Evolutionary conservation across 2,329 filamentous ascomycete genomes (phyloP), one percentile per base, ranked within the genome.

Genomic region (Sarocladiaceae sp.): DNA sequence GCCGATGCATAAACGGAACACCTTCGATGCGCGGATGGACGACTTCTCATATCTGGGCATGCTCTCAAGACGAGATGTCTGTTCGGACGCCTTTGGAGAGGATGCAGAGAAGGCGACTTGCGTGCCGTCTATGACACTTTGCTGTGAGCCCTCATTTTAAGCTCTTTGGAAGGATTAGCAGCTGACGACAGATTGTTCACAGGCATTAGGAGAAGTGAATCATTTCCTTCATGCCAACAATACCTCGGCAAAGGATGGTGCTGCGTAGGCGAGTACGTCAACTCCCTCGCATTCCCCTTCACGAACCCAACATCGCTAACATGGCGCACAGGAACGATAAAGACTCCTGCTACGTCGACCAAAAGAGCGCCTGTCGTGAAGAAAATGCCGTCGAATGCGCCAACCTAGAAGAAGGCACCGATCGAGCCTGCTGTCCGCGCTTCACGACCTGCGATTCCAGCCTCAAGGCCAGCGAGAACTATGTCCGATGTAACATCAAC

Each of bases 401-500:
- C 23, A 55, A 51, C 11, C 50, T 57, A 4, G 13, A 20, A 18
- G 25, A 39, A 5, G 55, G 54, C n/a, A 53, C 52, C 18, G 18
- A 33, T 15, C 37, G 49, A 25, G 56, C 57, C 2, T 55, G 54
- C 17, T 59, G 55, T 15, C 54, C 57, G 2, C 52, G 54, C 29
- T 36, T 55, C 20, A 59, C 57, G n/a, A 55, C 55, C 4, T 59
- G 57, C 54, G 53, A 55, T 22, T 31, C 53, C 10, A 50, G 36
- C 12, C 18, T 53, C 4, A 23, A 33, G 4, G 57, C 53, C 26
- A 54, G 46, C 37, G 47, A 49, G 28, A 37, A 23, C 2, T 50
- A 48, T 40, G 56, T 59, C 11, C 56, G 55, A 6, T 59, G 56
- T 51, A 54, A 54, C 40, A 56, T 57, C 26, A 53, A 59, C 17